These are phyloP conservation scores for Camelina neglecta DNA, from an alignment of 345 rosid genomes.

Conservation along the genomic window DNA sequence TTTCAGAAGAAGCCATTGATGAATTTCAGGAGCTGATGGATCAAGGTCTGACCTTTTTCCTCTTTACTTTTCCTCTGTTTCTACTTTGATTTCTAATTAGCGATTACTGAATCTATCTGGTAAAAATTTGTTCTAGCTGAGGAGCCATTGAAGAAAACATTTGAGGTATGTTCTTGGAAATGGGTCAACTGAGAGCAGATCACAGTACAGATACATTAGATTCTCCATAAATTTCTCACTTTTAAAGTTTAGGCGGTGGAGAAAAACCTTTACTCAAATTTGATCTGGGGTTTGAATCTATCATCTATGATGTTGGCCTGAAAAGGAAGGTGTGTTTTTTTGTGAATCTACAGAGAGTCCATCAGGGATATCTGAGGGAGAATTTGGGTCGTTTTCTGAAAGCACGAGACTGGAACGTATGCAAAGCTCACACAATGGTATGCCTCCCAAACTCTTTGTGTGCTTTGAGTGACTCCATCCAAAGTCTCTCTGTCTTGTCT, in stretches of 20 bases:
- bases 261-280: neutral
- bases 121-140: constrained; percentile 53
- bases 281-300: constrained; percentile 24
- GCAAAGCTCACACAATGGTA: constrained; percentile 89
- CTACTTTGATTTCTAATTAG: constrained; percentile 27
- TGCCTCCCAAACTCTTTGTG: constrained; percentile 29
- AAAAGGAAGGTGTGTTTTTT: neutral
- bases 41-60: constrained; percentile 59
- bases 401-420: constrained; percentile 91
- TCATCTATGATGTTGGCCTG: neutral
- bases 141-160: constrained; percentile 64
- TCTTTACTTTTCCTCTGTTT: constrained; percentile 32
- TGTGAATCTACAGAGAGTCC: constrained; percentile 64
- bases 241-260: neutral
- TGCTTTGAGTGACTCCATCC: constrained; percentile 15
- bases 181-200: constrained; percentile 27
- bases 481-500: constrained; percentile 6
- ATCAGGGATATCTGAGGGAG: constrained; percentile 79
- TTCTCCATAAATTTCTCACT: neutral
- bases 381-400: constrained; percentile 77
- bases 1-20: constrained; percentile 69
- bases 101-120: constrained; percentile 17
- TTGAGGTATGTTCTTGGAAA: constrained; percentile 57
- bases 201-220: constrained; percentile 25
- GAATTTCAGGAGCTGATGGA: constrained; percentile 68